Percentiles rank a stretch among this genome's conserved stretches.
Conservation (phyloP, 345 rosid genomes). For the Rhodamnia rubescens region DNA sequence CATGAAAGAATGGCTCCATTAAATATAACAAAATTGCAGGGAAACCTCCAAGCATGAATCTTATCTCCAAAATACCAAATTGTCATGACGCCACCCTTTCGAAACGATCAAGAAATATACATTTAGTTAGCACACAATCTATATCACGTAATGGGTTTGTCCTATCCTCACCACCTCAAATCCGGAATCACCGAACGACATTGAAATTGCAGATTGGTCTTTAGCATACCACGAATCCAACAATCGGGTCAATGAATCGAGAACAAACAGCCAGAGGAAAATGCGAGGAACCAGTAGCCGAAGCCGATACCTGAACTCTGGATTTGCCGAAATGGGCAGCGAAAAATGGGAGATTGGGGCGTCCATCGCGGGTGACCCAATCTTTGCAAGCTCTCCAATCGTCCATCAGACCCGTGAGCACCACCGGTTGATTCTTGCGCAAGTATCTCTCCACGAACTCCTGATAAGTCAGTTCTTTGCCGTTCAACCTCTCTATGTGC, state of each 20-base stretch:
- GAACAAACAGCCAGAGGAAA: not conserved
- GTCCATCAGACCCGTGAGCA: conserved; percentile 64
- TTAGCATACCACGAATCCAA: not conserved
- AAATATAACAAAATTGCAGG: not conserved
- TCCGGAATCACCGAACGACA: not conserved
- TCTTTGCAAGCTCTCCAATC: conserved; percentile 72
- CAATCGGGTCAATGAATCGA: not conserved
- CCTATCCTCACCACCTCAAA: not conserved
- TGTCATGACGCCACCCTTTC: not conserved
- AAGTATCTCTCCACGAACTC: conserved; percentile 61
- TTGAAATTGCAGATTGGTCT: not conserved
- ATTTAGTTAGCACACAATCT: not conserved
- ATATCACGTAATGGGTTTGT: not conserved
- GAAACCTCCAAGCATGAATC: not conserved
- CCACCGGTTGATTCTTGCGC: conserved; percentile 62
- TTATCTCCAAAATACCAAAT: not conserved
- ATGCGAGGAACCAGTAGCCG: not conserved
- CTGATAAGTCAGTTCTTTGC: conserved; percentile 43
- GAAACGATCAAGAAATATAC: not conserved
- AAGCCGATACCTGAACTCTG: conserved; percentile 56
- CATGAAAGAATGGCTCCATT: not conserved
- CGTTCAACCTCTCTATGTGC: conserved; percentile 51
- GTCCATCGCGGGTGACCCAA: conserved; percentile 52
- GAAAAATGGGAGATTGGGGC: conserved; percentile 54
- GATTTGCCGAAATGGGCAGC: conserved; percentile 62